Conservation (phyloP, 23 red algal genomes). For the Gracilaria domingensis region DNA sequence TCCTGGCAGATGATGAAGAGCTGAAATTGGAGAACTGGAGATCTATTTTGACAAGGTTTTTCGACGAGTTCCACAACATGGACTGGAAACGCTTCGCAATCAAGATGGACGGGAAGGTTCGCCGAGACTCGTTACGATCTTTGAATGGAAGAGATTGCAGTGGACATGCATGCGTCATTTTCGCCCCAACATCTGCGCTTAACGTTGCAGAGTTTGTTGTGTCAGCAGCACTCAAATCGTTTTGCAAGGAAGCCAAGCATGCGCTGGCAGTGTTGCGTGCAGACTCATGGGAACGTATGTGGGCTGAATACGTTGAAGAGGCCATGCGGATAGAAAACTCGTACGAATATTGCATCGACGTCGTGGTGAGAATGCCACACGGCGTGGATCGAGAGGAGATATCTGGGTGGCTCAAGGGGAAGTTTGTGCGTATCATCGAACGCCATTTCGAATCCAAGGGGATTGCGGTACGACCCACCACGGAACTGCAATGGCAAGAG, state of each 20-base stretch:
- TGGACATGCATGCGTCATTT: neutral
- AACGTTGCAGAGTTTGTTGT: neutral
- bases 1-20: neutral
- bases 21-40: neutral
- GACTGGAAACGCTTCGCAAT: neutral
- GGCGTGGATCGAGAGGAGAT: neutral
- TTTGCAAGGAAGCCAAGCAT: neutral
- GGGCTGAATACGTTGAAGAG: neutral
- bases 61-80: neutral
- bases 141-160: slow-evolving; percentile 2
- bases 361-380: neutral
- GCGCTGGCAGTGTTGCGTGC: neutral
- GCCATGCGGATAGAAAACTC: neutral
- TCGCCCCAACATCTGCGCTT: neutral
- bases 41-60: neutral
- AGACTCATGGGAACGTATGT: neutral
- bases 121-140: neutral
- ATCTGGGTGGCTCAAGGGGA: slow-evolving; percentile 14
- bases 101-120: neutral
- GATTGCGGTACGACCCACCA: neutral
- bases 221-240: neutral
- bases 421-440: neutral
- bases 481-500: neutral
- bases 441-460: neutral
- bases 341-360: neutral